Percentiles rank a stretch among this genome's conserved stretches.
These are phyloP conservation scores for Citrus maxima DNA, from an alignment of 345 rosid genomes.

Conservation along the genomic window DNA sequence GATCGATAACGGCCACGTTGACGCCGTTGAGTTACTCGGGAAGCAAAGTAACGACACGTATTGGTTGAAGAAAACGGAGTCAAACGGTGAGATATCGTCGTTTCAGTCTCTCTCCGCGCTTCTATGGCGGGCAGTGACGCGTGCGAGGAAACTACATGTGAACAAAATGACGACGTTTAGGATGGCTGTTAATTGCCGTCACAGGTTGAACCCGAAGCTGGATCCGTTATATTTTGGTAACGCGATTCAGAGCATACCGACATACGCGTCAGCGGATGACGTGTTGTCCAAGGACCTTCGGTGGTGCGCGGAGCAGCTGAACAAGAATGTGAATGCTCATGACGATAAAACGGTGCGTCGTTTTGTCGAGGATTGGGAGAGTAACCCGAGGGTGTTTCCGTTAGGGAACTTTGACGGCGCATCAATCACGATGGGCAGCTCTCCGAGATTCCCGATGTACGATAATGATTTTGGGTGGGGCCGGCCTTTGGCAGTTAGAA, in stretches of 20 bases:
- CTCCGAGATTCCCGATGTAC: slow-evolving; percentile 91
- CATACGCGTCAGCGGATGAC: slow-evolving; percentile 64
- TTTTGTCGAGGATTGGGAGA: slow-evolving; percentile 64
- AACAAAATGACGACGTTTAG: slow-evolving; percentile 69
- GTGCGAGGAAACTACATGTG: slow-evolving; percentile 65
- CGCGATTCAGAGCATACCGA: slow-evolving; percentile 91
- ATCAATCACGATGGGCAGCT: slow-evolving; percentile 84
- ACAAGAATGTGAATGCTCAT: slow-evolving; percentile 54
- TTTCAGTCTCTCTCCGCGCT: slow-evolving; percentile 77
- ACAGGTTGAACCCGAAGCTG: slow-evolving; percentile 62
- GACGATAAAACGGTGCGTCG: slow-evolving; percentile 45
- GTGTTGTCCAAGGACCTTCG: slow-evolving; percentile 66
- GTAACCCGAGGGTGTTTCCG: slow-evolving; percentile 75
- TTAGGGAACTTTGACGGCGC: slow-evolving; percentile 90
- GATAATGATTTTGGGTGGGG: slow-evolving; percentile 99
- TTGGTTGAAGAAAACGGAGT: slow-evolving; percentile 34
- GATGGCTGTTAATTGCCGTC: slow-evolving; percentile 91
- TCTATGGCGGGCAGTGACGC: slow-evolving; percentile 82
- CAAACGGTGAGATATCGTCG: slow-evolving; percentile 66
- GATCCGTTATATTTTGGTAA: slow-evolving; percentile 81
- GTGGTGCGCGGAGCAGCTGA: slow-evolving; percentile 80
- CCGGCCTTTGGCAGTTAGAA: slow-evolving; percentile 75
- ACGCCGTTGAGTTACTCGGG: slow-evolving; percentile 60
- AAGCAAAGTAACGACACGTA: slow-evolving; percentile 60
- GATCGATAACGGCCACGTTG: slow-evolving; percentile 19